Base-by-base conservation (phyloP, 805 yeast genomes). In the Saccharomyces kudriavzevii region DNA sequence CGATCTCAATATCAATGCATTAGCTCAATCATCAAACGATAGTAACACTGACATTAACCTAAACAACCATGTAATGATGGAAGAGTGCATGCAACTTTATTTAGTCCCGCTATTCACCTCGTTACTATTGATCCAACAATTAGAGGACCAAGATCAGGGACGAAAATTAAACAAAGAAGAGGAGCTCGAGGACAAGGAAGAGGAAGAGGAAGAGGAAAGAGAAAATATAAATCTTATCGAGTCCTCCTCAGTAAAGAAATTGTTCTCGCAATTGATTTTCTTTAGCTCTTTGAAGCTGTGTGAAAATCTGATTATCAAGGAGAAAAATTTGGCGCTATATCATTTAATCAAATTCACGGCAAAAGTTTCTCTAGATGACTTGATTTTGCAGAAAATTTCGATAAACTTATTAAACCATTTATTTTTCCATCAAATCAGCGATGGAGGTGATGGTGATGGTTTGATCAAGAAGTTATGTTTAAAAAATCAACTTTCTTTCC, bases 271-370 rank as follows among this genome's bases (percentile, higher is more conserved):
- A 9, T 11, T 43, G 61, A 54, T 56, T 52, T 56, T 46, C 50
- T 59, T 60, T 62, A 57, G 60, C 55, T 59, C 64, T 48, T 57
- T 60, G 26, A 54, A 59, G 24, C 50, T 61, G 11, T 61, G 72
- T 58, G 76, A 74, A 25, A 59, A 72, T 53, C 53, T 76, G 3
- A 60, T 75, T 25, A 53, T 66, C 4, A 51, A 70, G 0, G 71
- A 74, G 58, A 74, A 74, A 13, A 63, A 73, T 45, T 60, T 72
- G 31, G 68, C 73, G 1, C 53, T 72, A 14, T 70, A 64, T 52
- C 69, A 67, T 55, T 48, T 74, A 0, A 55, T 77, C 17, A 71
- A 69, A 52, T 72, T 73, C 35, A 64, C 70, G 10, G 59, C 61
- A 13, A 60, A 61, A 17, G 53, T 71, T 9, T 70, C 77, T 27